Evolutionary conservation across 768 basidiomycete species (phyloP).

Genomic region (Mycena crocata): DNA sequence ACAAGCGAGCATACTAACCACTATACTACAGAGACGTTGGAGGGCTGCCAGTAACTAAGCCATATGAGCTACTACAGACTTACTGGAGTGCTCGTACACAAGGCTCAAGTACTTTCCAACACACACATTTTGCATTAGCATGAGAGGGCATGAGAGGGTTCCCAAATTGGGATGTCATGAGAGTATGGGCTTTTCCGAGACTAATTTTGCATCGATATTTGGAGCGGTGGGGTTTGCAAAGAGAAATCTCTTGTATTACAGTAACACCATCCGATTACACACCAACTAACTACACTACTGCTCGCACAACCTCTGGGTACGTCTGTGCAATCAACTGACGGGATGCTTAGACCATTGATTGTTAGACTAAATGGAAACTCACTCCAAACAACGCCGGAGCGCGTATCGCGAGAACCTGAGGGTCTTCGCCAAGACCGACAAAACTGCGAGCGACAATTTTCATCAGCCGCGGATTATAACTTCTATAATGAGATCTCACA

Average conservation of each 20-base stretch:
- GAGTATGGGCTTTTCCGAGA: too few relatives aligned
- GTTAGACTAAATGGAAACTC: conserved; percentile 36
- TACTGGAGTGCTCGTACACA: too few relatives aligned
- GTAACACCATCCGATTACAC: too few relatives aligned
- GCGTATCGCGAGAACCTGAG: conserved; percentile 77
- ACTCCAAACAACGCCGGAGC: conserved; percentile 79
- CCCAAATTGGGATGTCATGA: too few relatives aligned
- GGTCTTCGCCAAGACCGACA: conserved; percentile 88
- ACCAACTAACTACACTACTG: conserved; percentile 54
- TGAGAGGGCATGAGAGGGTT: too few relatives aligned
- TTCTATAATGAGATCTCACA: conserved; percentile 57
- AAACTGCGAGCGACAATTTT: conserved; percentile 56
- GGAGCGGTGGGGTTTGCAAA: too few relatives aligned
- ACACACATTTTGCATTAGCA: too few relatives aligned
- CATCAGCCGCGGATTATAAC: neutral
- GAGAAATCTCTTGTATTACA: too few relatives aligned
- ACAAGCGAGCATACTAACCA: conserved; percentile 29
- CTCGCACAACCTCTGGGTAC: conserved; percentile 78
- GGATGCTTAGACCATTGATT: conserved; percentile 7
- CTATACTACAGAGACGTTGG: conserved; percentile 25
- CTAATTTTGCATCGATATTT: too few relatives aligned
- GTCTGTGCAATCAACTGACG: conserved; percentile 71
- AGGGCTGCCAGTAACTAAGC: too few relatives aligned
- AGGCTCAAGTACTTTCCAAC: too few relatives aligned
- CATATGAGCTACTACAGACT: too few relatives aligned